Percentiles rank a stretch among this genome's conserved stretches.
Evolutionary conservation across 306 rosid genomes (phyloP).

Genomic region (Spatholobus suberectus): DNA sequence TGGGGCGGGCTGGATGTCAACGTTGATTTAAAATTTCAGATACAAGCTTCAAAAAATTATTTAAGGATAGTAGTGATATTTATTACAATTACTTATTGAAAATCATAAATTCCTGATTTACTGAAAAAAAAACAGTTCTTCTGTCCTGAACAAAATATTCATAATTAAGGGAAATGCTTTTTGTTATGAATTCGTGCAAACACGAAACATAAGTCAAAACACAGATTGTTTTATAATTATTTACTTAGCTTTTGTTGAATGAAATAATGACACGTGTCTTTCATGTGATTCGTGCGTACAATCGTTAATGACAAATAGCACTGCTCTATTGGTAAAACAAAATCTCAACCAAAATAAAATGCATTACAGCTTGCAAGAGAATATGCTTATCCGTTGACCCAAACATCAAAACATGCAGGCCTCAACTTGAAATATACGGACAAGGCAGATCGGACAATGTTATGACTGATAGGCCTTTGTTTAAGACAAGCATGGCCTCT

Average conservation of each 20-base stretch:
- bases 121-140: neutral
- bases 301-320: too few relatives aligned
- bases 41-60: too few relatives aligned
- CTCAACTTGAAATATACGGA: neutral
- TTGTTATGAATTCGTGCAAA: too few relatives aligned
- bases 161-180: too few relatives aligned
- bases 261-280: too few relatives aligned
- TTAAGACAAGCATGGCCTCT: neutral
- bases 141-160: neutral
- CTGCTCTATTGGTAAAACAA: too few relatives aligned
- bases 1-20: neutral
- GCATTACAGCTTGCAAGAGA: neutral
- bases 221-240: too few relatives aligned
- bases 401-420: constrained; percentile 26
- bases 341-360: neutral
- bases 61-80: neutral
- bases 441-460: neutral
- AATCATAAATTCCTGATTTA: neutral
- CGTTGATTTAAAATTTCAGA: neutral
- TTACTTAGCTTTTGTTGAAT: too few relatives aligned
- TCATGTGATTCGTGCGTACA: too few relatives aligned
- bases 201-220: too few relatives aligned
- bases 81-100: neutral
- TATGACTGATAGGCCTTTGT: neutral
- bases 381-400: constrained; percentile 10